phyloP scores from a whole-genome alignment of 129 eudicot species.

The Tagetes patula region DNA sequence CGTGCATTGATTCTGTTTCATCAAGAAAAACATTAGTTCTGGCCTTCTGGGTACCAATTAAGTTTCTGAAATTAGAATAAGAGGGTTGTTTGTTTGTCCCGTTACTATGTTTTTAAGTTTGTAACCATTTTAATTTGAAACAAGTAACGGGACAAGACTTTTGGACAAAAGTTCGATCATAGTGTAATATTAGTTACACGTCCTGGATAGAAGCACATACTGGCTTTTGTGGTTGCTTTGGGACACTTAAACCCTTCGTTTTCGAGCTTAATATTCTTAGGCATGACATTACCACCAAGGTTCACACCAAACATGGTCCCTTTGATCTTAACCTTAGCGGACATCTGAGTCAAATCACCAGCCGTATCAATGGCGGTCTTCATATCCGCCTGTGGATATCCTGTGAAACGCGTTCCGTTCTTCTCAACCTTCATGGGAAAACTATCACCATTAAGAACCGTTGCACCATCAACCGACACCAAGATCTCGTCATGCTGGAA shows the following conservation, averaged over 20 bases:
- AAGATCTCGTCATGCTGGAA: slow-evolving; percentile 64
- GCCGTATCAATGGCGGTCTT: slow-evolving; percentile 90
- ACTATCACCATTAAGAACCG: slow-evolving; percentile 48
- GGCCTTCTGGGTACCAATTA: background rate
- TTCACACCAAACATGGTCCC: slow-evolving; percentile 71
- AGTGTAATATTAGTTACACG: background rate
- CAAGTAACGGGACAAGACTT: background rate
- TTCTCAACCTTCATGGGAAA: slow-evolving; percentile 55
- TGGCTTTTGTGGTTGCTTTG: slow-evolving; percentile 42
- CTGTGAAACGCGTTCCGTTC: slow-evolving; percentile 68
- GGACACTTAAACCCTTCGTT: slow-evolving; percentile 89
- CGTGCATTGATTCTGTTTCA: slow-evolving; percentile 53
- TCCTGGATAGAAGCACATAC: slow-evolving; percentile 24
- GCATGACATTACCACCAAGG: slow-evolving; percentile 54
- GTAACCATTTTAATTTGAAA: background rate
- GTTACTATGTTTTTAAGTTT: too few species aligned
- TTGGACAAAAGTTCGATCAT: too few species aligned
- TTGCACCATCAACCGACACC: slow-evolving; percentile 59
- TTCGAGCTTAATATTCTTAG: slow-evolving; percentile 56
- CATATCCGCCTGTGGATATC: slow-evolving; percentile 68
- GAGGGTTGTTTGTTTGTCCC: too few species aligned
- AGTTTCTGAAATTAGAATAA: background rate
- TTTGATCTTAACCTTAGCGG: slow-evolving; percentile 45
- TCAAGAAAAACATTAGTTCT: slow-evolving; percentile 3
- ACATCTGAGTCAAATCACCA: slow-evolving; percentile 52